Evolutionary conservation across 495 filamentous ascomycete genomes (phyloP).

Genomic region (Rhizodiscina lignyota): DNA sequence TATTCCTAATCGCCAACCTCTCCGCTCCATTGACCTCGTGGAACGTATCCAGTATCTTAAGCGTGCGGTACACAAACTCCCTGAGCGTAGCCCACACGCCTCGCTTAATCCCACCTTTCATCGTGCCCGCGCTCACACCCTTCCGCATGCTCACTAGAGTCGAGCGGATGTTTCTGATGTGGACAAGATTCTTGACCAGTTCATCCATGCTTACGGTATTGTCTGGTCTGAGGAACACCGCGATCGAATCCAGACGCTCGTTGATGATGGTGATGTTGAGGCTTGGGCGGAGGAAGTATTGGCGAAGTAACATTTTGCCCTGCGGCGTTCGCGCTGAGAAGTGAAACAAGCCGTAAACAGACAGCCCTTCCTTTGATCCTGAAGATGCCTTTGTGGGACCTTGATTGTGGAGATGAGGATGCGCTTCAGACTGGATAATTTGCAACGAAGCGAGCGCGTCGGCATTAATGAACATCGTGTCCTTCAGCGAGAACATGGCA

Average conservation of each 20-base stretch:
- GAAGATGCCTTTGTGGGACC: slow-evolving; percentile 50
- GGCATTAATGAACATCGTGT: slow-evolving; percentile 72
- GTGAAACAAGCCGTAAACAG: slow-evolving; percentile 70
- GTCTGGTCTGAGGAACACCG: slow-evolving; percentile 49
- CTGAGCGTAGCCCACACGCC: slow-evolving; percentile 1
- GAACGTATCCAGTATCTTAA: slow-evolving; percentile 52
- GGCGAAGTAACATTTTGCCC: slow-evolving; percentile 57
- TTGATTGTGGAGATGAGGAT: slow-evolving; percentile 72
- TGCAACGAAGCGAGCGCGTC: slow-evolving; percentile 73
- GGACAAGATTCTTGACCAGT: slow-evolving; percentile 47
- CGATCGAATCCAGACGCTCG: slow-evolving; percentile 57
- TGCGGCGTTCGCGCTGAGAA: slow-evolving; percentile 67
- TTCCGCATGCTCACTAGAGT: slow-evolving; percentile 56
- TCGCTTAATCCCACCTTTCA: not conserved
- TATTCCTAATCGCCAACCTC: slow-evolving; percentile 31
- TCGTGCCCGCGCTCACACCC: slow-evolving; percentile 29
- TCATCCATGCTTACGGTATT: slow-evolving; percentile 40
- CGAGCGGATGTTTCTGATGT: slow-evolving; percentile 64
- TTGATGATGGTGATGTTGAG: slow-evolving; percentile 47
- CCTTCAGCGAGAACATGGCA: slow-evolving; percentile 61
- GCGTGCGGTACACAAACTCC: slow-evolving; percentile 47
- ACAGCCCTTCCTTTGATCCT: slow-evolving; percentile 75
- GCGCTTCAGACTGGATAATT: slow-evolving; percentile 67
- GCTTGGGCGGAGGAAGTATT: slow-evolving; percentile 74
- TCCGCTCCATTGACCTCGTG: slow-evolving; percentile 41